phyloP scores from a whole-genome alignment of 345 rosid species.

The Passiflora organensis region DNA sequence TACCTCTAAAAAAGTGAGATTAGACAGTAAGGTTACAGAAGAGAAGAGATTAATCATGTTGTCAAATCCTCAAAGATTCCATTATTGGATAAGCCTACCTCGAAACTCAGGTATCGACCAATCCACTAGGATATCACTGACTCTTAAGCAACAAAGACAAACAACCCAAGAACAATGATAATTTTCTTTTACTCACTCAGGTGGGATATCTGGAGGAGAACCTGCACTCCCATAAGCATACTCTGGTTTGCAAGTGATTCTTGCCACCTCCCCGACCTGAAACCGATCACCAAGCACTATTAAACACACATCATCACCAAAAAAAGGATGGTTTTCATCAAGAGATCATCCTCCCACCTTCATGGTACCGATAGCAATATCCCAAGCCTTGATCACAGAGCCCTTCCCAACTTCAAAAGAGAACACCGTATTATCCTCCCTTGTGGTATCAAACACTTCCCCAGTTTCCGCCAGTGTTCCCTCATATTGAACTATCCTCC shows the following conservation, averaged over 20 bases:
- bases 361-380: constrained; percentile 75
- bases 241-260: constrained; percentile 85
- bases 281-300: no score
- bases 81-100: no score
- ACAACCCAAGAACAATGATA: not conserved
- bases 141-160: not conserved
- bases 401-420: constrained; percentile 88
- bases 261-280: constrained; percentile 97
- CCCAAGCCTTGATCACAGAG: constrained; percentile 84
- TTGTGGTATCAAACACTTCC: constrained; percentile 84
- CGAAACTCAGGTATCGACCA: no score
- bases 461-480: constrained; percentile 76
- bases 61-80: no score
- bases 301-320: no score
- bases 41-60: no score
- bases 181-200: constrained; percentile 59
- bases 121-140: not conserved
- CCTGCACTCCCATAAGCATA: constrained; percentile 88
- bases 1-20: no score
- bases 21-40: no score
- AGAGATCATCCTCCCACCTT: constrained; percentile 40
- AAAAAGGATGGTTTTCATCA: not conserved
- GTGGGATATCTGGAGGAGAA: constrained; percentile 88
- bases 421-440: constrained; percentile 75
- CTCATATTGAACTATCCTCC: constrained; percentile 81